phyloP scores from a whole-genome alignment of 768 basidiomycete genomes.

The Collybiopsis luxurians region DNA sequence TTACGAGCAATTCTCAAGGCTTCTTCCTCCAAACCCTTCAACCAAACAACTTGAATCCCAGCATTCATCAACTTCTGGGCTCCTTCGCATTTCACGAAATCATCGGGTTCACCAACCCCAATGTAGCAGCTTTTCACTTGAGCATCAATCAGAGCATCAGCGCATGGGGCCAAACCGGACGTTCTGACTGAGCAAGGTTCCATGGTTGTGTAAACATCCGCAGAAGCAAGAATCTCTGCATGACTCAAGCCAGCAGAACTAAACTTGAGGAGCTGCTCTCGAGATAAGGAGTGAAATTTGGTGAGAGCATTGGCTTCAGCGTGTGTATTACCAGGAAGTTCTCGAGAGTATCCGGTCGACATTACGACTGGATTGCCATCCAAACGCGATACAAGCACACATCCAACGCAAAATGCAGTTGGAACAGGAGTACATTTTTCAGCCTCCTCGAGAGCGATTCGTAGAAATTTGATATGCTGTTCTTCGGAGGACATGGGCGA shows the following conservation, averaged over 20 bases:
- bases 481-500: conserved; percentile 1
- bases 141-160: conserved; percentile 75
- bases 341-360: conserved; percentile 84
- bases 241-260: conserved; percentile 16
- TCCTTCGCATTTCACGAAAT: conserved; percentile 94
- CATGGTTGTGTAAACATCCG: conserved; percentile 91
- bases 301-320: conserved; percentile 92
- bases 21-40: conserved; percentile 70
- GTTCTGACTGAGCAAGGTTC: conserved; percentile 93
- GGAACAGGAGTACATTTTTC: conserved; percentile 63
- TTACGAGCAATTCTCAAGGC: conserved; percentile 80
- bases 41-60: conserved; percentile 75
- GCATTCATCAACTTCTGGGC: conserved; percentile 66
- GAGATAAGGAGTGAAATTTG: conserved; percentile 56
- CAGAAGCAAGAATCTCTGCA: conserved; percentile 50
- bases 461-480: conserved; percentile 40
- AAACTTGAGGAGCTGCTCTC: conserved; percentile 31
- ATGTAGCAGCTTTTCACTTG: conserved; percentile 76
- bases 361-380: conserved; percentile 49
- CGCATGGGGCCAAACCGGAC: conserved; percentile 84
- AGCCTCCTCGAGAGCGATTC: conserved; percentile 69
- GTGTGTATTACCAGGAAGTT: conserved; percentile 92
- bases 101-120: conserved; percentile 87
- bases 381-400: conserved; percentile 56
- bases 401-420: conserved; percentile 92